Percentiles rank a stretch among this genome's conserved stretches.
phyloP scores from a whole-genome alignment of 2,329 filamentous ascomycete species.

The Colletotrichum destructivum region DNA sequence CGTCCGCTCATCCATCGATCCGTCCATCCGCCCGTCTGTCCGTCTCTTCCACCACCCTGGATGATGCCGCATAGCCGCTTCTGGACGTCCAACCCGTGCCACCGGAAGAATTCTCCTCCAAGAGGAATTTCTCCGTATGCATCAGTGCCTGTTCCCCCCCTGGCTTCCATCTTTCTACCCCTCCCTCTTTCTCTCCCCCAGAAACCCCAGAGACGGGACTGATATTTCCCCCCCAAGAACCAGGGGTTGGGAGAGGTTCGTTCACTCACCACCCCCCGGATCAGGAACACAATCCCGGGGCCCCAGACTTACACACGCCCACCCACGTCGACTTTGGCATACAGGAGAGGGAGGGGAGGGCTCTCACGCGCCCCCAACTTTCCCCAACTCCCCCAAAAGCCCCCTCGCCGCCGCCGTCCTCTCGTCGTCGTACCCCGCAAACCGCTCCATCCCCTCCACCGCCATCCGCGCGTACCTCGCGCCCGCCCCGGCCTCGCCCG shows the following conservation, averaged over 20 bases:
- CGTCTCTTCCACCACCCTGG: no score
- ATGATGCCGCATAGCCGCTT: constrained; percentile 12
- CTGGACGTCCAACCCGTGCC: constrained; percentile 3
- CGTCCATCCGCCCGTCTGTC: no score
- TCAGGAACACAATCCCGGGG: not conserved
- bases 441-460: constrained; percentile 44
- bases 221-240: not conserved
- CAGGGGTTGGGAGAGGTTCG: not conserved
- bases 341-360: no score
- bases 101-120: not conserved
- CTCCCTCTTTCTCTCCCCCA: not conserved
- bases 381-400: constrained; percentile 34
- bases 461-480: constrained; percentile 44
- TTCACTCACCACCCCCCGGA: not conserved
- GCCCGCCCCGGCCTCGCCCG: constrained; percentile 44
- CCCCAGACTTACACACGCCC: not conserved
- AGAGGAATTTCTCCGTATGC: not conserved
- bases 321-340: not conserved
- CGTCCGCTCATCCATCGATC: not conserved
- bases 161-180: not conserved
- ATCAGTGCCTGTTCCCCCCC: not conserved
- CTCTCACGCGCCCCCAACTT: constrained; percentile 16
- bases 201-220: not conserved
- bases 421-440: constrained; percentile 45
- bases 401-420: constrained; percentile 42